phyloP scores from a whole-genome alignment of 2,329 filamentous ascomycete species.

The Xylariales sp. region DNA sequence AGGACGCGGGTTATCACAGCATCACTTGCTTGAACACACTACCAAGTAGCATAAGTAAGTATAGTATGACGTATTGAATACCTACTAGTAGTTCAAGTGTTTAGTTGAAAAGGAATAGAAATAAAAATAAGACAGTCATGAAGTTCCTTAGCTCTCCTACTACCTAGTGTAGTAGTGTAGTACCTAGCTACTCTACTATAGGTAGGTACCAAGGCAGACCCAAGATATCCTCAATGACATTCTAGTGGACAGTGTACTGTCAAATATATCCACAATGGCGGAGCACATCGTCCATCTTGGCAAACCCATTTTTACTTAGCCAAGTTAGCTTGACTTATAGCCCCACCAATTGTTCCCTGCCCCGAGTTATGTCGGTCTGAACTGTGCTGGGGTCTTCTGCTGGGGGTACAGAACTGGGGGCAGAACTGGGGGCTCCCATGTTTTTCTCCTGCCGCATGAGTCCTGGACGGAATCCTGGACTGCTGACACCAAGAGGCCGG shows the following conservation, averaged over 20 bases:
- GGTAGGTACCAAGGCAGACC: too few relatives aligned
- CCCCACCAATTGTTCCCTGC: slow-evolving; percentile 18
- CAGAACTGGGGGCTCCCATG: neutral
- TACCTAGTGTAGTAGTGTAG: too few relatives aligned
- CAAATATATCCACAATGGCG: slow-evolving; percentile 9
- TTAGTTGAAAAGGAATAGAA: neutral
- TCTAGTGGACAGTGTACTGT: neutral
- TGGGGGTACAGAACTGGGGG: too few relatives aligned
- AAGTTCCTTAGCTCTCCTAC: slow-evolving; percentile 4
- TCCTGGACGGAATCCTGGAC: slow-evolving; percentile 8
- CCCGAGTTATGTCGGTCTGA: slow-evolving; percentile 7
- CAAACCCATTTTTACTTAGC: neutral
- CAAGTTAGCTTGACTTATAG: slow-evolving; percentile 22
- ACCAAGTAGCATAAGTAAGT: too few relatives aligned
- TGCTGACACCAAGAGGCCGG: slow-evolving; percentile 28
- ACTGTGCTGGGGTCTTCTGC: slow-evolving; percentile 9
- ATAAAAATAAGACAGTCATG: neutral
- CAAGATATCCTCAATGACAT: too few relatives aligned
- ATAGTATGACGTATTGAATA: neutral
- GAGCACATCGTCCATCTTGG: slow-evolving; percentile 16
- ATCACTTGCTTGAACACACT: too few relatives aligned
- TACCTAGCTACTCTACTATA: too few relatives aligned
- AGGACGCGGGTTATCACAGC: too few relatives aligned
- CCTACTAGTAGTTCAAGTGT: neutral
- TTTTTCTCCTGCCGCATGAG: slow-evolving; percentile 12